Base-by-base conservation (phyloP, 1,139 yeast species). In the Pichia sp. region DNA sequence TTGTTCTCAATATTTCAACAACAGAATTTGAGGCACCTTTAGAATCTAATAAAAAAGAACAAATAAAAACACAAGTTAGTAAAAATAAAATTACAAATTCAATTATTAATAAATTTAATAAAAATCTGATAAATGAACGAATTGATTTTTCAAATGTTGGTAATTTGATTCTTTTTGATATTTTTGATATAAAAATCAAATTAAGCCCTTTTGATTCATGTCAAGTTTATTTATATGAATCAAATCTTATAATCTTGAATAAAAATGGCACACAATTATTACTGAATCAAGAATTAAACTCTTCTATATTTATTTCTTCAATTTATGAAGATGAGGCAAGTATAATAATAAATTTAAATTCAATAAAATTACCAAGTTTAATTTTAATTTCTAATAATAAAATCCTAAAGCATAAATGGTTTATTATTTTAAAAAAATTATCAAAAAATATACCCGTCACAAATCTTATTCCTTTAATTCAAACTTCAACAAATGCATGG, bases 401-500 rank as follows among this genome's bases (percentile, higher is more conserved):
- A 25, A 61, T 75, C 11, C 59, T 74, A 1, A 59, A 70, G 5
- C 58, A 66, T 26, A 75, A 76, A 58, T 77, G 81, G 76, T 43
- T 49, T 58, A 68, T 49, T 61, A 65, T 45, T 58, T 60, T 51
- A 50, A 69, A 47, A 48, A 59, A 50, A 57, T 62, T 58, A 39
- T 47, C 55, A 1, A 46, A 45, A 33, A 47, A 54, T 49, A 57
- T 38, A 2, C 18, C 34, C 7, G 43, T 56, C n/a, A 47, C 60
- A 3, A 49, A 53, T 18, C 54, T 54, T 1, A 62, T 74, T 2
- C 73, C 77, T 7, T 55, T 76, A 31, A 66, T 66, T 41, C 80
- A 77, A 57, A 63, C 78, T 52, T 75, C 85, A 1, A 68, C 75
- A 1, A 79, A 75, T 52, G 75, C 74, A 0, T 77, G 84, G 82